Evolutionary conservation across 495 filamentous ascomycete species (phyloP), one percentile per base, ranked within the genome.

Genomic region (Aspergillus sparsus): DNA sequence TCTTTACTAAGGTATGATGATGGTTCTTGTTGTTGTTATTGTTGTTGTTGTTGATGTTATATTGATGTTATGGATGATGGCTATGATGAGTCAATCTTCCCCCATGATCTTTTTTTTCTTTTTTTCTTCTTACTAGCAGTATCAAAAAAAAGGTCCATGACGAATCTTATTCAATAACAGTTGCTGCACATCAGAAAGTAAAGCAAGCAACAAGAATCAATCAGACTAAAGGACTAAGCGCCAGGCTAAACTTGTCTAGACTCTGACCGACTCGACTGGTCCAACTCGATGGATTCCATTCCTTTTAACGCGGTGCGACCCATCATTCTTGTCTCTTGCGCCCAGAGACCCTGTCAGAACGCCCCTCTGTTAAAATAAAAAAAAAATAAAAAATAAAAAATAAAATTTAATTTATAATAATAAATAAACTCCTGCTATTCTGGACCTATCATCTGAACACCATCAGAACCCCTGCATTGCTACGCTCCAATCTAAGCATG

Each of bases 201-300:
- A 51, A 42, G 56, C 31, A 58, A 53, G 31, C 31, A 55, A 50
- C 33, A 54, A 47, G 27, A 55, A 12, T 32, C 7, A 27, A 27
- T 27, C 21, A 27, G 21, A 27, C 21, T 27, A 27, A 27, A 27
- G 4, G 10, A 54, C 34, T 32, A 46, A 31, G 18, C 36, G 34
- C 46, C 58, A 50, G 47, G 27, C 49, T 62, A 61, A 61, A 54
- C 27, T 18, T 53, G 62, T 65, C 66, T 68, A 65, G 66, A 65
- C 66, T 68, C 66, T 41, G 60, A 68, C 60, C 60, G 66, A 68
- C 62, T 63, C 62, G 66, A 68, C 62, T 63, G 66, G 60, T 68
- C 62, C 44, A 59, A 53, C 60, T 59, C 60, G 37, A 32, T 31
- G 41, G 50, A 41, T 54, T 54, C 15, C 44, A 9, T 54, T 41